Base-by-base conservation (phyloP, 768 basidiomycete genomes). In the Boletus speciosus region DNA sequence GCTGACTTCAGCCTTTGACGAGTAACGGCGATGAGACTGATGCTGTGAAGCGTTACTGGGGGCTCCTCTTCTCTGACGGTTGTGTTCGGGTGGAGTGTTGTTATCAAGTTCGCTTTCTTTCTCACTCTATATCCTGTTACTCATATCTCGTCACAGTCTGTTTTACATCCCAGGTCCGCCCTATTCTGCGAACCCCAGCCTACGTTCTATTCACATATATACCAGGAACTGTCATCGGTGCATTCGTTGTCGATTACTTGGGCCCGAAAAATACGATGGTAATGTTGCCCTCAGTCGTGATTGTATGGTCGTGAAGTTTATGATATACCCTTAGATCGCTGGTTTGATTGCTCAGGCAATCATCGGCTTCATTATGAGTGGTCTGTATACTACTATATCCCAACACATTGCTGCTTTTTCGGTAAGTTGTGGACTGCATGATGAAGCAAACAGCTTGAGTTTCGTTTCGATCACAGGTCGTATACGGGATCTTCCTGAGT, bases 321-420 rank as follows among this genome's bases (percentile, higher is more conserved):
- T 37, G 35, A 16, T 15, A 35, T 38, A 7, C 61, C 35, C 8
- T 19, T 42, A 88, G 86, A 90, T 91, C 59, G 60, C 65, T 27
- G 89, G 90, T 42, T 77, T 91, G 10, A 38, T 90, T 27, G 61
- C 71, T 25, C 90, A 92, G 67, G 84, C 87, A 2, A 47, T 89
- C 57, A 74, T 90, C 45, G 90, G 95, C 6, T 97, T 97, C 73
- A 81, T 92, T 68, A 90, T 98, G 86, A 89, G 89, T 57, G 95
- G 91, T 1, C 73, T 83, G 19, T 97, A 95, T 71, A 63, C 56
- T 25, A 73, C 76, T 71, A 74, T 93, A 50, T 79, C 79, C 12
- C 63, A 74, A 4, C 76, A 90, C 56, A 78, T 92, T 48, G 89
- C 71, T n/a, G 90, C 77, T 7, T 93, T 91, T 57, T 86, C 89